A percentile compares a stretch with the other conserved stretches of the same genome.
Conservation (phyloP, 495 filamentous ascomycete genomes). For the Cercophora samala region DNA sequence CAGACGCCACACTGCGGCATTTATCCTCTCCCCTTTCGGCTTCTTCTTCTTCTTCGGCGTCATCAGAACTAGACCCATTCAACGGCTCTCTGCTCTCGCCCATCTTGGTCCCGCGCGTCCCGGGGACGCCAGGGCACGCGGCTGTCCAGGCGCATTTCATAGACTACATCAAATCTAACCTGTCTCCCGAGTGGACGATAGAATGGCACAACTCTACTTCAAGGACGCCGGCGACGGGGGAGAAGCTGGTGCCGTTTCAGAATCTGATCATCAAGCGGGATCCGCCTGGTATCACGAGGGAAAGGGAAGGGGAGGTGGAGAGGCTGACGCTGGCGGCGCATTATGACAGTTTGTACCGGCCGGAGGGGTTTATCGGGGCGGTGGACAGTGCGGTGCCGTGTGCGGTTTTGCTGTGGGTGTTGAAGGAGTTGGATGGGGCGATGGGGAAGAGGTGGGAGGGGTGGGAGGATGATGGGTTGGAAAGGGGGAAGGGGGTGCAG, state of each 20-base stretch:
- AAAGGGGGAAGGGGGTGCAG: constrained; percentile 77
- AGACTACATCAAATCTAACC: constrained; percentile 66
- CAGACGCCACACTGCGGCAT: constrained; percentile 1
- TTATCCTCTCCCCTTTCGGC: constrained; percentile 53
- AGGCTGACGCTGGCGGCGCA: constrained; percentile 86
- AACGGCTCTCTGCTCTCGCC: constrained; percentile 64
- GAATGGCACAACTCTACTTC: constrained; percentile 83
- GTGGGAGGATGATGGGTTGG: constrained; percentile 49
- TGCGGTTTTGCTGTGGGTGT: constrained; percentile 85
- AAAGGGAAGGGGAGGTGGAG: constrained; percentile 52
- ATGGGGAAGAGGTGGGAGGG: constrained; percentile 76
- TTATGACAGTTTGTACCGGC: constrained; percentile 82
- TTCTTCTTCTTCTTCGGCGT: constrained; percentile 70
- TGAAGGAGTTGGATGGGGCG: constrained; percentile 72
- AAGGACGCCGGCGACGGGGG: constrained; percentile 68
- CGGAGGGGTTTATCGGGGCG: constrained; percentile 87
- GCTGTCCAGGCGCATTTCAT: constrained; percentile 73
- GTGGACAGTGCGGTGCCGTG: constrained; percentile 92
- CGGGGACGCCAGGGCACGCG: constrained; percentile 66
- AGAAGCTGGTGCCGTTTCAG: constrained; percentile 69
- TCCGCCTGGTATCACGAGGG: constrained; percentile 62
- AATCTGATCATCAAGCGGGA: constrained; percentile 89
- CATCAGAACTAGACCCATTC: constrained; percentile 10
- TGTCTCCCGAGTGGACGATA: constrained; percentile 71
- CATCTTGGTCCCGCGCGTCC: constrained; percentile 85